Conservation (phyloP, 345 rosid genomes). For the Mercurialis annua region DNA sequence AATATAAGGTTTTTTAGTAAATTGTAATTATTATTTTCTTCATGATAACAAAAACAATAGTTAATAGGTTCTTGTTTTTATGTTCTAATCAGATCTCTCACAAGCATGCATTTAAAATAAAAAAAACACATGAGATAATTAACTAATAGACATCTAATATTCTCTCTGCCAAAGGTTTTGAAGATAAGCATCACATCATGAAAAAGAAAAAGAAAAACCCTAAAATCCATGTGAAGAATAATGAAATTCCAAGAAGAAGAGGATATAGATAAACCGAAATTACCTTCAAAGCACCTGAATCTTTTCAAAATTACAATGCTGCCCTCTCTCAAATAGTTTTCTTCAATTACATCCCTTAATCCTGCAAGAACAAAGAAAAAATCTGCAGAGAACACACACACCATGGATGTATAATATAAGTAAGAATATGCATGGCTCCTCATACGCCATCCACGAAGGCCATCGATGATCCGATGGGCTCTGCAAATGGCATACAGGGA, state of each 20-base stretch:
- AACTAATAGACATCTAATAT: background rate
- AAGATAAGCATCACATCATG: constrained; percentile 14
- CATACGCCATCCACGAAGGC: constrained; percentile 98
- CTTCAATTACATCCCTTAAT: background rate
- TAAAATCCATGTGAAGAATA: constrained; percentile 8
- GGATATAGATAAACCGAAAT: background rate
- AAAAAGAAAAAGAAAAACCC: constrained; percentile 17
- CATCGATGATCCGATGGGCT: constrained; percentile 59
- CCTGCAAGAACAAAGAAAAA: background rate
- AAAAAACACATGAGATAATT: background rate
- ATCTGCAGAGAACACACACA: constrained; percentile 12
- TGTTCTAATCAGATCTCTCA: constrained; percentile 5
- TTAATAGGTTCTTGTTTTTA: too few relatives aligned
- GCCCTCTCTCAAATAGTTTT: constrained; percentile 3
- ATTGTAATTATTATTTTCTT: too few relatives aligned
- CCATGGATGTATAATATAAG: constrained; percentile 3
- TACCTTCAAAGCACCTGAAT: constrained; percentile 15
- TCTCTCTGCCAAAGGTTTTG: background rate
- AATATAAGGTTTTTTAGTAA: too few relatives aligned
- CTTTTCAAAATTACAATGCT: constrained; percentile 27
- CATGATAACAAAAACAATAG: too few relatives aligned
- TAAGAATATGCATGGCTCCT: constrained; percentile 91
- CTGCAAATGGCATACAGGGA: constrained; percentile 99
- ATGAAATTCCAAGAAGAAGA: constrained; percentile 1
- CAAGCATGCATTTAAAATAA: background rate